Evolutionary conservation across 2,329 filamentous ascomycete genomes (phyloP).

Genomic region (Fusarium haematococcum): DNA sequence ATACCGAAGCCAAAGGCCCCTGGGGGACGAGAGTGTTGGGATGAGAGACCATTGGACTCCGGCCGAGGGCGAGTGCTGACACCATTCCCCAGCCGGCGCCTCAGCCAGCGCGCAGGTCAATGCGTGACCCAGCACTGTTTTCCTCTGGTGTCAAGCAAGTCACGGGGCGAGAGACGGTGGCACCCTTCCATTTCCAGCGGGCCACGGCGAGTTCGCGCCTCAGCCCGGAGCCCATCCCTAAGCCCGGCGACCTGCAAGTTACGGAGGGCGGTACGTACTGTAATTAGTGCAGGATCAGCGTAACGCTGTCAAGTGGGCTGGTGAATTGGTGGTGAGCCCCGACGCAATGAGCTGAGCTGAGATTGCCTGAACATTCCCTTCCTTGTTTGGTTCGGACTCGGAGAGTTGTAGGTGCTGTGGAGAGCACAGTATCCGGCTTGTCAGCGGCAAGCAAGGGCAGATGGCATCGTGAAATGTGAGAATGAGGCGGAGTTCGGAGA

Average conservation of each 20-base stretch:
- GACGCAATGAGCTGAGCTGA: constrained; percentile 18
- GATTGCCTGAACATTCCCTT: constrained; percentile 14
- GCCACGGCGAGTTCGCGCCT: constrained; percentile 13
- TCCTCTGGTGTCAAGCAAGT: not conserved
- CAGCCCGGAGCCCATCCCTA: constrained; percentile 2
- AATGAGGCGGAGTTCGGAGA: constrained; percentile 5
- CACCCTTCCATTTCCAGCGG: constrained; percentile 7
- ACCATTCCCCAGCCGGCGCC: constrained; percentile 5
- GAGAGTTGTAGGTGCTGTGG: not conserved
- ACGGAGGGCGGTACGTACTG: constrained; percentile 4
- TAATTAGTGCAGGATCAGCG: constrained; percentile 14
- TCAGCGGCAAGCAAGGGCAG: constrained; percentile 10
- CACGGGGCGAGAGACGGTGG: constrained; percentile 2
- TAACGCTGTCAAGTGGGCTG: not conserved
- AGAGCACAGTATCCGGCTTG: constrained; percentile 3
- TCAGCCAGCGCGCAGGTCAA: constrained; percentile 7
- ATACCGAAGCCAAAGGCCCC: not conserved
- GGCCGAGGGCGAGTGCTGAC: not conserved
- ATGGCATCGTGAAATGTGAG: constrained; percentile 11
- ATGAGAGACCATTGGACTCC: constrained; percentile 16
- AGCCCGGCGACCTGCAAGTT: constrained; percentile 12
- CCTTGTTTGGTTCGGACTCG: not conserved
- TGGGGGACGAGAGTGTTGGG: constrained; percentile 18
- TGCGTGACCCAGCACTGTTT: constrained; percentile 12
- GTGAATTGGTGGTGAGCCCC: constrained; percentile 1